Evolutionary conservation across 129 eudicot species (phyloP), one percentile per base, ranked within the genome.

Genomic region (Glebionis coronaria): DNA sequence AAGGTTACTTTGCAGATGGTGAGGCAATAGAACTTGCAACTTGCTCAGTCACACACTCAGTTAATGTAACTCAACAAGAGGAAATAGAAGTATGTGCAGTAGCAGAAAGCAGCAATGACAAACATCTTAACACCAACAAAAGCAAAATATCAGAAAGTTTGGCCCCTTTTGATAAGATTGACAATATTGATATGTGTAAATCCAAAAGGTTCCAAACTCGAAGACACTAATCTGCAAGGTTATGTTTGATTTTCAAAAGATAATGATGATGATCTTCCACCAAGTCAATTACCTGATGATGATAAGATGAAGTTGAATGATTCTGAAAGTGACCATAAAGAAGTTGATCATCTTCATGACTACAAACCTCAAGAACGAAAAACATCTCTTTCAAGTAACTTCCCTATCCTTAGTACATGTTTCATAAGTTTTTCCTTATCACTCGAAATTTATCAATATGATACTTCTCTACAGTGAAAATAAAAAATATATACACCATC

Each of bases 1-100:
- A 80, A 81, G 68, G 74, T 71, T 23, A 80, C 31, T 78, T 69
- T 82, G 77, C 83, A 74, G 73, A 82, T 74, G 75, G 44, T 80
- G 75, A 84, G 80, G 71, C 76, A 67, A 47, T 83, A 86, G 70
- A 86, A 86, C 78, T 44, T 63, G 58, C 84, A 80, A 42, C 82
- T 86, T 44, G 93, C 88, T 31, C 81, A 73, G 25, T 74, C n/a
- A n/a, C n/a, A n/a, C 68, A 60, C 74, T 61, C 85, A 82, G 31
- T 61, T 86, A 63, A 69, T 70, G 84, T 61, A 38, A 60, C 42
- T 62, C 67, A 78, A 16, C 42, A 12, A 18, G 70, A 67, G 56
- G 83, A 68, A 46, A 67, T 42, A 12, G 69, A 23, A 68, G 79
- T 46, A 31, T 51, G 73, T 50, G 60, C 76, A 38, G 55, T 44